These are phyloP conservation scores for Myriosclerotinia curreyana DNA, from an alignment of 2,329 filamentous ascomycete genomes.

Conservation along the genomic window DNA sequence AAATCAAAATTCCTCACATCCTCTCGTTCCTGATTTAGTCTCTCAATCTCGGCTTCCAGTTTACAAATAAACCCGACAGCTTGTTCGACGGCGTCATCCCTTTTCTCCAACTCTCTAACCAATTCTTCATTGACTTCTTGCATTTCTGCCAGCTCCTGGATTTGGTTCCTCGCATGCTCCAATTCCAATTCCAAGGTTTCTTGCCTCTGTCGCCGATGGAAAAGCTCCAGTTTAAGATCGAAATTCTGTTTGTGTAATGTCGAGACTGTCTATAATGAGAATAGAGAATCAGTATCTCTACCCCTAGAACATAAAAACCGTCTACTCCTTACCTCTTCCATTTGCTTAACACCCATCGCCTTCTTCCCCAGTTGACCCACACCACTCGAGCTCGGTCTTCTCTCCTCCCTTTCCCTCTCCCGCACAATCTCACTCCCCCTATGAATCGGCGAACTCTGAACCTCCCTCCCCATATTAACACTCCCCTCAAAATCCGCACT, in stretches of 20 bases:
- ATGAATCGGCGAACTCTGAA: slow-evolving; percentile 38
- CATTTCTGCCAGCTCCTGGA: slow-evolving; percentile 47
- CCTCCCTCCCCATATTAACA: slow-evolving; percentile 25
- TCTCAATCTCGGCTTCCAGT: slow-evolving; percentile 58
- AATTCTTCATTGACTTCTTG: slow-evolving; percentile 58
- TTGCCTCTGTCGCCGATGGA: slow-evolving; percentile 64
- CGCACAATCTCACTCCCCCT: slow-evolving; percentile 5
- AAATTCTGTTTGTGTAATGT: slow-evolving; percentile 74
- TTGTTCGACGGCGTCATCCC: slow-evolving; percentile 68
- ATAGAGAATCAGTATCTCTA: neutral
- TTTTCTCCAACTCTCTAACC: slow-evolving; percentile 59
- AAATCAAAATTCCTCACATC: slow-evolving; percentile 52
- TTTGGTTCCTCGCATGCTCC: slow-evolving; percentile 48
- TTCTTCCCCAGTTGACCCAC: slow-evolving; percentile 40
- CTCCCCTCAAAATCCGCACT: slow-evolving; percentile 30
- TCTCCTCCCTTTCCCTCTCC: slow-evolving; percentile 28
- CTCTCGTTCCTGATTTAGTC: slow-evolving; percentile 52
- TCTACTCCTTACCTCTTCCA: slow-evolving; percentile 56
- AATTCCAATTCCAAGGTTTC: slow-evolving; percentile 56
- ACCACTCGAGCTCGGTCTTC: slow-evolving; percentile 36
- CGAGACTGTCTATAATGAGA: slow-evolving; percentile 54
- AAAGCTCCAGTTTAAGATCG: slow-evolving; percentile 70
- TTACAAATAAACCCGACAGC: slow-evolving; percentile 67
- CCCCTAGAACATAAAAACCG: slow-evolving; percentile 22
- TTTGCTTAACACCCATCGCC: slow-evolving; percentile 61